Evolutionary conservation across 192 early-diverging fungal genomes (phyloP).

Genomic region (Pilaira anomala): DNA sequence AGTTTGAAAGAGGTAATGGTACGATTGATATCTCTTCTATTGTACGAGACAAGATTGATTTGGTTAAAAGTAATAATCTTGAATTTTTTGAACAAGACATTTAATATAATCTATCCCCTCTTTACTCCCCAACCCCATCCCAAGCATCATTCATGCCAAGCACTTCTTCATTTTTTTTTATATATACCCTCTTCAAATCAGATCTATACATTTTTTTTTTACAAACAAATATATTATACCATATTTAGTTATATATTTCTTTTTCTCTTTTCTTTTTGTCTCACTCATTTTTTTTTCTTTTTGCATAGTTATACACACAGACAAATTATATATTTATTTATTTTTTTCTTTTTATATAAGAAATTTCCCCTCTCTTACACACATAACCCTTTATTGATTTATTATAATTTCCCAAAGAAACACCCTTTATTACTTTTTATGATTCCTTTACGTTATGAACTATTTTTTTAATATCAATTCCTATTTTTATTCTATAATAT

Average conservation of each 20-base stretch:
- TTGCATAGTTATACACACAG: background rate
- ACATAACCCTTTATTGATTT: too few relatives aligned
- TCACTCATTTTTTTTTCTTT: background rate
- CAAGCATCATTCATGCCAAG: too few relatives aligned
- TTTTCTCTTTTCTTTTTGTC: background rate
- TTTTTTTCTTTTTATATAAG: too few relatives aligned
- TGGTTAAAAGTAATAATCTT: constrained; percentile 12
- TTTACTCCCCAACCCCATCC: too few relatives aligned
- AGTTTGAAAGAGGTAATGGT: constrained; percentile 48
- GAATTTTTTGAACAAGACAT: constrained; percentile 14
- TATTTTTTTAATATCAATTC: too few relatives aligned
- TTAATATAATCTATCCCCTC: background rate
- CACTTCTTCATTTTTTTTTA: too few relatives aligned
- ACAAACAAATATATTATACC: background rate
- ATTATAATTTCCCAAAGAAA: too few relatives aligned
- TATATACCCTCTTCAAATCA: background rate
- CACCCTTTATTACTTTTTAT: too few relatives aligned
- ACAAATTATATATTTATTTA: too few relatives aligned
- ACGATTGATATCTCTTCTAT: constrained; percentile 45
- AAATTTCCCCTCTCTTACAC: too few relatives aligned
- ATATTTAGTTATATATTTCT: background rate
- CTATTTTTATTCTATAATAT: background rate
- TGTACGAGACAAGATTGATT: constrained; percentile 12
- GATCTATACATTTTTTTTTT: background rate
- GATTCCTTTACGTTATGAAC: too few relatives aligned